Evolutionary conservation across 2,329 filamentous ascomycete genomes (phyloP).

Genomic region (Cordyceps cateniannulata): DNA sequence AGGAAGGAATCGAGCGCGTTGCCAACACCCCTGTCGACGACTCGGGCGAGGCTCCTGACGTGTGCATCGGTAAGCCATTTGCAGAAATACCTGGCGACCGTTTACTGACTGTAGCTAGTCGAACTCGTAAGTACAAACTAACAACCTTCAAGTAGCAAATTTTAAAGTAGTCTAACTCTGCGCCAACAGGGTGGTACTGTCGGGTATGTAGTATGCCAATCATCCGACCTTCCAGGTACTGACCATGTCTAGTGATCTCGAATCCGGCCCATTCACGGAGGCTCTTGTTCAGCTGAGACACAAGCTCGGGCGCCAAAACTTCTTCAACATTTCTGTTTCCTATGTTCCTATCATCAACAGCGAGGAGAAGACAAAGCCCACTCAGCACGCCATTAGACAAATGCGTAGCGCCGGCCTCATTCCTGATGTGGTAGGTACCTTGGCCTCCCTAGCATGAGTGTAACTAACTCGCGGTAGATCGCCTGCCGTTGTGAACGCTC

Average conservation of each 20-base stretch:
- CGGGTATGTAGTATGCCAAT: slow-evolving; percentile 20
- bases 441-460: background rate
- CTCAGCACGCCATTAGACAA: slow-evolving; percentile 80
- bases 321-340: slow-evolving; percentile 82
- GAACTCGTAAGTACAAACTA: slow-evolving; percentile 27
- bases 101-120: slow-evolving; percentile 22
- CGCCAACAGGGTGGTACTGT: slow-evolving; percentile 52
- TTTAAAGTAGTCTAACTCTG: background rate
- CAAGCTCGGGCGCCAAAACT: slow-evolving; percentile 69
- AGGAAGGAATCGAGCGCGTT: slow-evolving; percentile 87
- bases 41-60: slow-evolving; percentile 74
- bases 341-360: slow-evolving; percentile 61
- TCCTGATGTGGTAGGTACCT: slow-evolving; percentile 55
- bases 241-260: slow-evolving; percentile 56
- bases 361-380: slow-evolving; percentile 95
- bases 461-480: slow-evolving; percentile 49
- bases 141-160: background rate
- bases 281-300: slow-evolving; percentile 73
- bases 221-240: background rate
- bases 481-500: slow-evolving; percentile 83
- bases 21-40: slow-evolving; percentile 82
- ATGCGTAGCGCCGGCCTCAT: slow-evolving; percentile 73
- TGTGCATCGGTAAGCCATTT: slow-evolving; percentile 69
- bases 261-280: slow-evolving; percentile 82
- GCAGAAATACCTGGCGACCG: background rate